Evolutionary conservation across 345 rosid genomes (phyloP).

Genomic region (Hibiscus tridactylites): DNA sequence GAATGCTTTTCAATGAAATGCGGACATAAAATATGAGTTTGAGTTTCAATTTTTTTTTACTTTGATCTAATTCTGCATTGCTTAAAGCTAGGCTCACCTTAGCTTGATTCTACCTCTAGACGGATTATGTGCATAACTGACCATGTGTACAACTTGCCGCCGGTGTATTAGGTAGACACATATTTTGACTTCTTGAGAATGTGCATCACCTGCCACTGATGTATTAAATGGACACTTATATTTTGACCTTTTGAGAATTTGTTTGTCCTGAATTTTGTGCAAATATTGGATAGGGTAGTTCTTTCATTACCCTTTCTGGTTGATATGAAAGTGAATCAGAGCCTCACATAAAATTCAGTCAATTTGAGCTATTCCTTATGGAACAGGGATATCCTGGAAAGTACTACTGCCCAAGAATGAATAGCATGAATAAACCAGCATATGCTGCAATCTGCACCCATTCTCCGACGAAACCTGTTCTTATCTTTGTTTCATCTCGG

Average conservation of each 20-base stretch:
- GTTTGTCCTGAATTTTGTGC: not conserved
- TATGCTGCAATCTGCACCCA: slow-evolving; percentile 98
- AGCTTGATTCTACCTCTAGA: not conserved
- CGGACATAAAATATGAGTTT: not conserved
- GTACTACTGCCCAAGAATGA: slow-evolving; percentile 90
- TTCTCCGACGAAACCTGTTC: slow-evolving; percentile 93
- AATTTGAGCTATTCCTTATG: not conserved
- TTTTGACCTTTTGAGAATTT: not conserved
- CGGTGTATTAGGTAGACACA: not conserved
- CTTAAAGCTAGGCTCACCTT: not conserved
- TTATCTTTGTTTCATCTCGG: slow-evolving; percentile 95
- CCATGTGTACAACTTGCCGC: not conserved
- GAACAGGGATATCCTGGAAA: slow-evolving; percentile 97
- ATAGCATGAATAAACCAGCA: slow-evolving; percentile 97
- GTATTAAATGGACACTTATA: not conserved
- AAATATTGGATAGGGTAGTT: not conserved
- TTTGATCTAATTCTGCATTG: not conserved
- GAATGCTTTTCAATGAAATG: not conserved
- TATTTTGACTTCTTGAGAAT: not conserved
- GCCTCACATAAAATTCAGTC: not conserved
- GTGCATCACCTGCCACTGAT: not conserved
- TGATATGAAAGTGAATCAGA: not conserved
- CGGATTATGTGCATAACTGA: not conserved
- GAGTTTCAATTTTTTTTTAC: not conserved
- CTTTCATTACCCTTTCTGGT: not conserved